Evolutionary conservation across 148 eudicot genomes (phyloP).

Genomic region (Amaranthus cruentus): DNA sequence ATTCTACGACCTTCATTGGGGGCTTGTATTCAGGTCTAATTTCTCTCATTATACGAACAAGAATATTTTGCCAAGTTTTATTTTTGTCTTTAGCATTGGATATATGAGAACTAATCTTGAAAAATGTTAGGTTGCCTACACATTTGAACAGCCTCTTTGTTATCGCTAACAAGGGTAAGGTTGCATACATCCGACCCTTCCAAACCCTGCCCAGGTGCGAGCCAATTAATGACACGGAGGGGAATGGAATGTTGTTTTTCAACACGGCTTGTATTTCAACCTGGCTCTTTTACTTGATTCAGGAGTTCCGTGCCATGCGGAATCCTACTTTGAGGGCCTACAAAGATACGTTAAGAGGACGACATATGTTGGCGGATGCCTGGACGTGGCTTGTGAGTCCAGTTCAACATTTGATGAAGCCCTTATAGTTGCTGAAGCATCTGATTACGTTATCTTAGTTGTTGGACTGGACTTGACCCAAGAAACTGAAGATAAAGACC

Average conservation of each 20-base stretch:
- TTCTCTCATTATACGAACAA: not conserved
- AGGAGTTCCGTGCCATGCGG: slow-evolving; percentile 75
- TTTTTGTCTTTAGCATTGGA: too few species aligned
- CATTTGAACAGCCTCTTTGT: too few species aligned
- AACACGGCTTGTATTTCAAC: not conserved
- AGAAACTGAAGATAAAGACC: slow-evolving; percentile 88
- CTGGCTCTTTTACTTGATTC: slow-evolving; percentile 13
- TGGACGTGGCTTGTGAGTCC: slow-evolving; percentile 63
- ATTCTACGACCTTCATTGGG: slow-evolving; percentile 46
- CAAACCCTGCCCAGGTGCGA: too few species aligned
- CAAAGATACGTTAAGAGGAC: slow-evolving; percentile 44
- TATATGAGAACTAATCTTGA: too few species aligned
- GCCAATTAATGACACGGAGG: too few species aligned
- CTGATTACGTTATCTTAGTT: slow-evolving; percentile 71
- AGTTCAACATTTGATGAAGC: slow-evolving; percentile 54
- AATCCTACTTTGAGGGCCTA: slow-evolving; percentile 53
- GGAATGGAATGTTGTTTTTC: too few species aligned
- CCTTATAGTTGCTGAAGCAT: slow-evolving; percentile 48
- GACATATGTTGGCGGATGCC: slow-evolving; percentile 56
- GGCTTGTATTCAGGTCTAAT: slow-evolving; percentile 80
- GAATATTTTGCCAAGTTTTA: too few species aligned
- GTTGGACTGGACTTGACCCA: slow-evolving; percentile 88
- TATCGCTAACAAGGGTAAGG: too few species aligned
- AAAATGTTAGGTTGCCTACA: too few species aligned
- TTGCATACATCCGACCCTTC: too few species aligned